Base-by-base conservation (phyloP, 176 grass and related monocot species). In the Rhynchospora tenuis region DNA sequence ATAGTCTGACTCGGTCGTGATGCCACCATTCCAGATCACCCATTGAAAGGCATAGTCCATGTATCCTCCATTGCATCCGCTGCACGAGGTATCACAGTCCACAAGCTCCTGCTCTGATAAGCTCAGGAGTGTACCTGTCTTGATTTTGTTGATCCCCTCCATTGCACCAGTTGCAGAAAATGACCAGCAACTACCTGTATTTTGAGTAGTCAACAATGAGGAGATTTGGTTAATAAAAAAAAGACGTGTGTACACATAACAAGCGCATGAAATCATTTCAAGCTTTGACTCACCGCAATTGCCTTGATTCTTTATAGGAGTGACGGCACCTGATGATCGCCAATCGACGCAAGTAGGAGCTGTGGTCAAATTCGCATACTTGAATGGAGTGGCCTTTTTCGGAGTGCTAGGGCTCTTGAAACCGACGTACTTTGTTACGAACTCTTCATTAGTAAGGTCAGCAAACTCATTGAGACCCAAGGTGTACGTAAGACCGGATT, bases 31-130 rank as follows among this genome's bases (percentile, higher is more conserved):
- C 0, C 15, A 1, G 13, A 48, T 33, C 31, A 33, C 31, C 31
- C 31, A 33, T 33, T 33, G 31, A 33, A 33, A 33, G 31, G 31
- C 31, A 33, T 33, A 33, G 31, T 33, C 31, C 31, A 33, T 33
- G 31, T 33, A 33, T 33, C 31, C 31, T 33, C 90, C 90, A 51
- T 79, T 72, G 90, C 87, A 89, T 15, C 90, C 90, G 17, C 68
- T 48, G 3, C 64, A 55, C 46, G 69, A 71, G 14, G 24, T 87
- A 59, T 88, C 85, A 24, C 90, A 89, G 38, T 92, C 87, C 20
- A 92, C 90, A 5, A 89, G 57, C 85, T 89, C 85, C 68, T 89
- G 87, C 59, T 92, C 90, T 16, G 90, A 92, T 31, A 92, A 20
- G 6, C 55, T 58, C 15, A 92, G 73, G 19, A 89, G 10, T 6